Evolutionary conservation across 2,329 filamentous ascomycete genomes (phyloP).

Genomic region (Leptodontidium sp.): DNA sequence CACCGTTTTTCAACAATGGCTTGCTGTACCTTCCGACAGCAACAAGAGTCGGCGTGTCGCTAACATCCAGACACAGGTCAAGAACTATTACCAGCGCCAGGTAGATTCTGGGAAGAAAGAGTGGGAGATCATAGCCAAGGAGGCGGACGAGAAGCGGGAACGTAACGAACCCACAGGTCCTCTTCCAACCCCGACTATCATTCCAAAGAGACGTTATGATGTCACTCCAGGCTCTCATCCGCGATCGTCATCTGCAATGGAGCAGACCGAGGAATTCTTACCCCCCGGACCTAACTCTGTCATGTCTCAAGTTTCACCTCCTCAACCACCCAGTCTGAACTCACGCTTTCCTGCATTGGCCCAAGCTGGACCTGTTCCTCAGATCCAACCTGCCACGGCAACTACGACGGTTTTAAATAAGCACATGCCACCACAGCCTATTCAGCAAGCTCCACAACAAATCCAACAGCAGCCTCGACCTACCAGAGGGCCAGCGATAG

Average conservation of each 20-base stretch:
- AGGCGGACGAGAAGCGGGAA: slow-evolving; percentile 64
- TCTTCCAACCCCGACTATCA: slow-evolving; percentile 63
- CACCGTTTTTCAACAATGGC: slow-evolving; percentile 43
- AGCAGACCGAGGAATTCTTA: slow-evolving; percentile 53
- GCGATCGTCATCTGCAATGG: slow-evolving; percentile 57
- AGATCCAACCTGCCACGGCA: slow-evolving; percentile 39
- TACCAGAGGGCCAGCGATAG: slow-evolving; percentile 42
- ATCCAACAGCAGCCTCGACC: slow-evolving; percentile 35
- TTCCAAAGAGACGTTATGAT: slow-evolving; percentile 61
- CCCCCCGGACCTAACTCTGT: slow-evolving; percentile 33
- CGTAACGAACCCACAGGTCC: slow-evolving; percentile 67
- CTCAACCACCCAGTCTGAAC: slow-evolving; percentile 38
- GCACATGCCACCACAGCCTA: slow-evolving; percentile 39
- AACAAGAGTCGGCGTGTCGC: slow-evolving; percentile 44
- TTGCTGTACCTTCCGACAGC: slow-evolving; percentile 40
- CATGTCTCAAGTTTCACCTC: slow-evolving; percentile 41
- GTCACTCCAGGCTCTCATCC: slow-evolving; percentile 51
- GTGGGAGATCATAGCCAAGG: slow-evolving; percentile 66
- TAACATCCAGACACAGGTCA: slow-evolving; percentile 60
- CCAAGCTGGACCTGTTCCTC: slow-evolving; percentile 45
- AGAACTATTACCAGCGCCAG: slow-evolving; percentile 72
- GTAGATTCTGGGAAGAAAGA: slow-evolving; percentile 65
- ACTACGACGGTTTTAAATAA: slow-evolving; percentile 40
- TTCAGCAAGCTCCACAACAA: slow-evolving; percentile 34
- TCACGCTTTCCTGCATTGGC: slow-evolving; percentile 45